phyloP scores from a whole-genome alignment of 305 asterid species.

The Solanum hybrid region DNA sequence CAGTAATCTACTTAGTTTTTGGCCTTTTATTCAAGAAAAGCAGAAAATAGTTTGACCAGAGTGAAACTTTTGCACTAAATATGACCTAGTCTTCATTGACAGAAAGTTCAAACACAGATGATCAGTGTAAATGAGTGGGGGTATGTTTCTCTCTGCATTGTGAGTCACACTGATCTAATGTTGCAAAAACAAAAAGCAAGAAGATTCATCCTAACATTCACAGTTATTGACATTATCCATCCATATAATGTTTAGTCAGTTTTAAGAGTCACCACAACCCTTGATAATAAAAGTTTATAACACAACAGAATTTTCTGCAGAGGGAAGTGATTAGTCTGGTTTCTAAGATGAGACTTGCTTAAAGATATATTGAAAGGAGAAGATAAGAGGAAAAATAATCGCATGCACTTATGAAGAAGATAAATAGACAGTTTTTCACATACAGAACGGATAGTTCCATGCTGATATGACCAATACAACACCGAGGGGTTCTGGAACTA shows the following conservation, averaged over 20 bases:
- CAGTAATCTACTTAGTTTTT: background rate
- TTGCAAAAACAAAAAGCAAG: background rate
- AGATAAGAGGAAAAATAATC: background rate
- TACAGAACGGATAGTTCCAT: constrained; percentile 94
- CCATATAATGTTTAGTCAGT: background rate
- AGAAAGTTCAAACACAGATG: background rate
- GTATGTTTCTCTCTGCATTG: background rate
- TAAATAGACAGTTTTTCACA: constrained; percentile 14
- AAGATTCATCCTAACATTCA: background rate
- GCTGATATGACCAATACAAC: constrained; percentile 74
- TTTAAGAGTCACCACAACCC: background rate
- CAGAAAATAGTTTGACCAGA: background rate
- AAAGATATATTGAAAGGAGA: background rate
- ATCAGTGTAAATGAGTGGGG: background rate
- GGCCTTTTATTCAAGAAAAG: background rate
- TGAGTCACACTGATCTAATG: background rate
- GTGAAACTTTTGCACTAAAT: background rate
- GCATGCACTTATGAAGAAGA: background rate
- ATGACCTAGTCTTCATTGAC: background rate
- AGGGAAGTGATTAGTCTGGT: background rate
- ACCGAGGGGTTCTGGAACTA: constrained; percentile 83
- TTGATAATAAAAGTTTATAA: background rate
- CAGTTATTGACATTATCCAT: background rate
- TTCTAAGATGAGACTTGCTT: background rate
- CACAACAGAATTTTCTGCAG: background rate